Evolutionary conservation across 495 filamentous ascomycete species (phyloP).

Genomic region (Trichodelitschia bisporula): DNA sequence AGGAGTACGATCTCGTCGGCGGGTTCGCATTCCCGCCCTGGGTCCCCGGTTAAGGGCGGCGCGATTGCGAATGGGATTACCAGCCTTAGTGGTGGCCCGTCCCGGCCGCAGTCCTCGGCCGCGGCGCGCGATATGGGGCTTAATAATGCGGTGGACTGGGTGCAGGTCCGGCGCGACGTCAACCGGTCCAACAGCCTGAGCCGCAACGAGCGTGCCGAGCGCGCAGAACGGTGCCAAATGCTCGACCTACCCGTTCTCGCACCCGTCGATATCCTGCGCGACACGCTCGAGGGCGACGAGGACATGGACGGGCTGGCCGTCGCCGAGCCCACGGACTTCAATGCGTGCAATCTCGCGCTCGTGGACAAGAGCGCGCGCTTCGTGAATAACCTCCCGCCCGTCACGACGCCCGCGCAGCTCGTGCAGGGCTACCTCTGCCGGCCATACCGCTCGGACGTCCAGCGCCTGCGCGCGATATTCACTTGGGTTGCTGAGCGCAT

Average conservation of each 20-base stretch:
- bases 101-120: conserved; percentile 6
- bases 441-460: conserved; percentile 84
- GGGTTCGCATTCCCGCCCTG: neutral
- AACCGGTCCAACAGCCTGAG: conserved; percentile 86
- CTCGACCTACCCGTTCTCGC: conserved; percentile 71
- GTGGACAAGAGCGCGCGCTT: conserved; percentile 95
- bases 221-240: conserved; percentile 86
- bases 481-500: conserved; percentile 92
- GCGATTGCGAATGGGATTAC: conserved; percentile 9
- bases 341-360: conserved; percentile 46
- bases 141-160: conserved; percentile 48
- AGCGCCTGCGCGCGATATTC: conserved; percentile 79
- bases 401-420: conserved; percentile 59
- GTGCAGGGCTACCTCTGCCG: conserved; percentile 85
- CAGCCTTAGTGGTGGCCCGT: conserved; percentile 26
- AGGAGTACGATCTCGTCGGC: conserved; percentile 55
- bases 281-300: conserved; percentile 76
- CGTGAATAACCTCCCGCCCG: conserved; percentile 67
- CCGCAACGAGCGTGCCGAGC: conserved; percentile 60
- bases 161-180: conserved; percentile 83
- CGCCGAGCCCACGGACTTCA: conserved; percentile 62
- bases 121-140: conserved; percentile 42
- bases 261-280: conserved; percentile 67
- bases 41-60: conserved; percentile 18
- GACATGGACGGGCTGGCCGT: conserved; percentile 64